phyloP scores from a whole-genome alignment of 2,329 filamentous ascomycete species.

The Nothophaeocryptopus gaeumannii region DNA sequence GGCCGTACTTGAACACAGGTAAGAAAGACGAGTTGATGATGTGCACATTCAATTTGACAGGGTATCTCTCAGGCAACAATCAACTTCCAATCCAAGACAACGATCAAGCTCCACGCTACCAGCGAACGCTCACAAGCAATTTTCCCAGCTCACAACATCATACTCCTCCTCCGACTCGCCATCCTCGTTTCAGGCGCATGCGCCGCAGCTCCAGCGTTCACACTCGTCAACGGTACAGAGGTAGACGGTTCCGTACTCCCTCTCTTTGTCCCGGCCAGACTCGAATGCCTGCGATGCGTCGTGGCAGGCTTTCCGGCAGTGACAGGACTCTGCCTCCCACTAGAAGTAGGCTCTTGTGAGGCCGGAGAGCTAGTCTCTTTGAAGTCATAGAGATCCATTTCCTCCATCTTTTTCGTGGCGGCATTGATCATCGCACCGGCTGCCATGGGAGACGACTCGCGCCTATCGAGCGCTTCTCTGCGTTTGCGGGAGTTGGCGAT shows the following conservation, averaged over 20 bases:
- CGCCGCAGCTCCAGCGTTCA: slow-evolving; percentile 4
- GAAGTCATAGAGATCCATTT: slow-evolving; percentile 36
- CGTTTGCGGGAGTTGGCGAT: slow-evolving; percentile 15
- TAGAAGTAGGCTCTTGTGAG: slow-evolving; percentile 2
- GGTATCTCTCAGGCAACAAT: too few species aligned
- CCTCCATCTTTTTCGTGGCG: slow-evolving; percentile 27
- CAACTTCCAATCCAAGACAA: too few species aligned
- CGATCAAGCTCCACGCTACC: too few species aligned
- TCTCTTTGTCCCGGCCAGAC: slow-evolving; percentile 6
- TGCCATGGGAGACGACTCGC: slow-evolving; percentile 3
- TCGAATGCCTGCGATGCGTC: slow-evolving; percentile 27
- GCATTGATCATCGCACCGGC: slow-evolving; percentile 16
- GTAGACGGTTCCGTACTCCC: too few species aligned
- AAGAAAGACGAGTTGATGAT: too few species aligned
- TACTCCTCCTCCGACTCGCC: slow-evolving; percentile 37
- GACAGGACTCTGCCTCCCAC: neutral
- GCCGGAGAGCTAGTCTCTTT: slow-evolving; percentile 31
- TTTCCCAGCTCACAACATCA: slow-evolving; percentile 30
- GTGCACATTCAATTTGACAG: too few species aligned
- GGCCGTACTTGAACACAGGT: too few species aligned
- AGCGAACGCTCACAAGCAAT: too few species aligned
- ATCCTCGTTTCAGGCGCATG: slow-evolving; percentile 6
- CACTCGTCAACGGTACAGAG: too few species aligned
- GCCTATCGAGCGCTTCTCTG: slow-evolving; percentile 11
- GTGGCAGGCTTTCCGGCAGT: slow-evolving; percentile 1